These are phyloP conservation scores for Acer campestre DNA, from an alignment of 345 rosid genomes.

Conservation along the genomic window DNA sequence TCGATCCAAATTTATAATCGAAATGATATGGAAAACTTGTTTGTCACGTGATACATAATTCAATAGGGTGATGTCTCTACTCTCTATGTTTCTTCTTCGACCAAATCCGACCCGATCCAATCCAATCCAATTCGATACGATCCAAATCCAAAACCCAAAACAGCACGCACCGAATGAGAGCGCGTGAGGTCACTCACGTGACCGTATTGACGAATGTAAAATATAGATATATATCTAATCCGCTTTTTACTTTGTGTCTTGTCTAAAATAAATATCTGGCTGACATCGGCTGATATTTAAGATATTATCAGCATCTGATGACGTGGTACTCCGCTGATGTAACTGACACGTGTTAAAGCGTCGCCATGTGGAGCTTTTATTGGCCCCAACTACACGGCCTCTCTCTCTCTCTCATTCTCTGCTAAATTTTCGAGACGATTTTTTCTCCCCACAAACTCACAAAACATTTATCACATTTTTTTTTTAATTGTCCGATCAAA, in stretches of 20 bases:
- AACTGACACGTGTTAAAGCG: constrained; percentile 62
- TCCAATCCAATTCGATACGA: no score
- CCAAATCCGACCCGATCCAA: no score
- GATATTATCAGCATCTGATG: constrained; percentile 45
- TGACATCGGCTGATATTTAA: constrained; percentile 26
- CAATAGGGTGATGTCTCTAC: no score
- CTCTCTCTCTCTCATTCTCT: constrained; percentile 18
- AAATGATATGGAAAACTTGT: no score
- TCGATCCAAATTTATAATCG: no score
- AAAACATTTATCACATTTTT: constrained; percentile 16
- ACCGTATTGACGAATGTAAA: no score
- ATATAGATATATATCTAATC: neutral
- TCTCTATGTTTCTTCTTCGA: no score
- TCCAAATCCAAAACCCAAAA: no score
- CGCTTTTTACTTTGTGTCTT: neutral
- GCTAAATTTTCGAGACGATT: constrained; percentile 11
- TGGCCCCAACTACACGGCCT: constrained; percentile 21
- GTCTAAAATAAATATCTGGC: constrained; percentile 39
- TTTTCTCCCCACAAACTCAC: neutral
- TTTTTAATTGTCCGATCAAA: neutral
- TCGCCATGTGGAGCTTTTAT: constrained; percentile 55
- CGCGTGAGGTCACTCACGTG: no score
- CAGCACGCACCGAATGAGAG: no score
- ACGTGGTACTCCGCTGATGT: constrained; percentile 37
- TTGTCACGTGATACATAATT: no score